Percentiles rank a stretch among this genome's conserved stretches.
Evolutionary conservation across 108 stramenopile genomes (phyloP).

Genomic region (Ochromonas danica): DNA sequence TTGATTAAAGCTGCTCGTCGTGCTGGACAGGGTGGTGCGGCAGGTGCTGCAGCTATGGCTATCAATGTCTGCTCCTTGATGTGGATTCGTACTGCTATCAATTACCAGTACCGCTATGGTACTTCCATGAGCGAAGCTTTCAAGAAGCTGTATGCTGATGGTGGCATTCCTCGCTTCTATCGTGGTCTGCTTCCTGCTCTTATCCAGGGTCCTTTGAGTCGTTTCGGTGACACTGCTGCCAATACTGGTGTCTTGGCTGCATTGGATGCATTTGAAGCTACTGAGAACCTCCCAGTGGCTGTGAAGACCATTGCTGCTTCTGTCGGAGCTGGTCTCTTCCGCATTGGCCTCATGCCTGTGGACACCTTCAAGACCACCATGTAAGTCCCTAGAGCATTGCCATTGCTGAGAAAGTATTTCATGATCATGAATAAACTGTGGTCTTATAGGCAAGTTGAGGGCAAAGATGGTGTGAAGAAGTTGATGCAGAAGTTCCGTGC

Average conservation of each 20-base stretch:
- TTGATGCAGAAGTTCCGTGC: neutral
- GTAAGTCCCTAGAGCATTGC: conserved; percentile 60
- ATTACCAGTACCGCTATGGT: conserved; percentile 92
- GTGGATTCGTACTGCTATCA: conserved; percentile 95
- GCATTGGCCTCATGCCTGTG: conserved; percentile 82
- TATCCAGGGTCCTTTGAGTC: conserved; percentile 80
- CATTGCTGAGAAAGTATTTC: neutral
- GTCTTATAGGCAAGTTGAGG: conserved; percentile 11
- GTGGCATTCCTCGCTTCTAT: conserved; percentile 87
- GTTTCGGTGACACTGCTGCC: conserved; percentile 95
- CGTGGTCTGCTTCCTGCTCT: conserved; percentile 81
- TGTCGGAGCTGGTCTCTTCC: conserved; percentile 74
- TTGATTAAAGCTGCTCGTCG: conserved; percentile 34
- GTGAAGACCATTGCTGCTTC: conserved; percentile 58
- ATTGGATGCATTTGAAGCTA: conserved; percentile 72
- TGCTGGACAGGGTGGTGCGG: conserved; percentile 49
- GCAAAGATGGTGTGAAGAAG: conserved; percentile 36
- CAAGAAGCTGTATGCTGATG: conserved; percentile 76
- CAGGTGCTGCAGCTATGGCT: conserved; percentile 58
- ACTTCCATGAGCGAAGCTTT: conserved; percentile 67
- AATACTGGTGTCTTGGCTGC: conserved; percentile 84
- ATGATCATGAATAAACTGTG: neutral
- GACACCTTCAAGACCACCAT: conserved; percentile 91
- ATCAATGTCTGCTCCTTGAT: conserved; percentile 71
- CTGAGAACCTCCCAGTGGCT: conserved; percentile 44